Base-by-base conservation (phyloP, 768 basidiomycete species). In the Boletus rubescentipes region DNA sequence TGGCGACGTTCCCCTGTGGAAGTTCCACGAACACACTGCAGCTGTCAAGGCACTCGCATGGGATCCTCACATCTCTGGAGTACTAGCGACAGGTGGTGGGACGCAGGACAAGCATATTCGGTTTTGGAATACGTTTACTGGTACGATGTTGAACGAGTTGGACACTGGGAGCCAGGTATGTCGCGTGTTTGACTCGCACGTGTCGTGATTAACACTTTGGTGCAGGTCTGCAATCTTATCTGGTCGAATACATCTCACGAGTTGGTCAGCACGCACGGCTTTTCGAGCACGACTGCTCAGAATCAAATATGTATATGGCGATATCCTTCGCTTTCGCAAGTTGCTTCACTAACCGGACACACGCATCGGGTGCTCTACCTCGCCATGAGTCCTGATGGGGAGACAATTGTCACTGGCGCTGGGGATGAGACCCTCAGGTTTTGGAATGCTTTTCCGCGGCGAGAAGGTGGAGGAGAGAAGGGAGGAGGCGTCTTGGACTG, bases 61-160 rank as follows among this genome's bases (percentile, higher is more conserved):
- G 96, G 95, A 93, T 70, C 95, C 96, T 7, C 97, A 99, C 72
- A 80, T 96, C 41, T 77, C 87, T 11, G 93, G 94, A 2, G 80
- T 98, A 2, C 74, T 98, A 32, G 97, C 96, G 1, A 93, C 91
- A 8, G 97, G 97, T 6, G 96, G 96, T 10, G 97, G 96, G 9
- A 99, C 96, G n/a, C 94, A 97, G 62, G 97, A 98, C 69, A 96
- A 95, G 72, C 96, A 94, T 67, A 94, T 99, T 41, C 78, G 95
- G 54, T 98, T 97, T 67, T 99, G 97, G 96, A 98, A 99, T 67
- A 91, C 89, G 8, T 75, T 82, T 34, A 92, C 85, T 49, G 97
- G 96, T 30, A 82, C 80, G 21, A 82, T 96, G 83, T 75, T 97
- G 54, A 85, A 81, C 55, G 88, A 93, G 67, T 78, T 94, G 44